Conservation (phyloP, 1,139 yeast species). For the Diutina rugosa region DNA sequence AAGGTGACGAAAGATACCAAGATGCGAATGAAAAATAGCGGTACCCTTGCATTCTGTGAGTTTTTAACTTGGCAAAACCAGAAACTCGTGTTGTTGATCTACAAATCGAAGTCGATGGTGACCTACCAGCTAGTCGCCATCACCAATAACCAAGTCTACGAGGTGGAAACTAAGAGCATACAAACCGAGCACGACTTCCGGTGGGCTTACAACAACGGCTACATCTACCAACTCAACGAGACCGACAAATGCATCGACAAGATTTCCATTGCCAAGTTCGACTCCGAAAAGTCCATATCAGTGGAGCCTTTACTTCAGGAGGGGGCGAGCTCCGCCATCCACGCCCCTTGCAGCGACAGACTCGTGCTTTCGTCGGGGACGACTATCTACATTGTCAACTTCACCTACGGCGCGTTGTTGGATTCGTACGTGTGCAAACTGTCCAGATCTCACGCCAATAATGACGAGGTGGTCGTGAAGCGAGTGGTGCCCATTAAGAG, state of each 20-base stretch:
- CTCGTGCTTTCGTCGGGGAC: slow-evolving; percentile 26
- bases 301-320: neutral
- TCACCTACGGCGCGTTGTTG: slow-evolving; percentile 29
- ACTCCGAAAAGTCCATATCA: neutral
- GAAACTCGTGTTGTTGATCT: neutral
- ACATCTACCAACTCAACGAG: neutral
- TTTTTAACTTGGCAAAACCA: neutral
- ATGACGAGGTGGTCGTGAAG: neutral
- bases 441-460: neutral
- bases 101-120: neutral
- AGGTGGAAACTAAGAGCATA: neutral
- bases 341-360: slow-evolving; percentile 29
- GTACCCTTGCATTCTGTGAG: neutral
- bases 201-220: neutral
- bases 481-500: slow-evolving; percentile 1
- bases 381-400: slow-evolving; percentile 29
- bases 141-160: neutral
- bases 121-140: neutral
- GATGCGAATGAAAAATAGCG: neutral
- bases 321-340: slow-evolving; percentile 2
- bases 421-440: slow-evolving; percentile 15
- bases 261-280: neutral
- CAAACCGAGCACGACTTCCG: neutral
- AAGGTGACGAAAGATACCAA: neutral
- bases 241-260: neutral